phyloP scores from a whole-genome alignment of 257 asterid genomes.

The Linaria vulgaris region DNA sequence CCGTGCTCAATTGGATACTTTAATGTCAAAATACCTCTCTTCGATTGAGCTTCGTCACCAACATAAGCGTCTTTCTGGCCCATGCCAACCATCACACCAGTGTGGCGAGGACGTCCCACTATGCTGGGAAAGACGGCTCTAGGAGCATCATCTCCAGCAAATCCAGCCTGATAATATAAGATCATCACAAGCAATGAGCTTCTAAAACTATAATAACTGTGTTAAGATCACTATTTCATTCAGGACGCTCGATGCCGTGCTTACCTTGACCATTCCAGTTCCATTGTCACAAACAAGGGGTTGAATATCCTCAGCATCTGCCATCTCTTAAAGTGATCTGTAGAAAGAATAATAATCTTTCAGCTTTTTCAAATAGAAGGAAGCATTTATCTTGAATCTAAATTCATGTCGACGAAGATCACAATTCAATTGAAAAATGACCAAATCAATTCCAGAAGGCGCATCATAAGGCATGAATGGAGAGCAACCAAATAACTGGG shows the following conservation, averaged over 20 bases:
- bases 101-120: slow-evolving; percentile 63
- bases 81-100: slow-evolving; percentile 80
- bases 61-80: slow-evolving; percentile 87
- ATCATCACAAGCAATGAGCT: slow-evolving; percentile 11
- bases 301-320: slow-evolving; percentile 51
- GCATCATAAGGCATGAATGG: no score
- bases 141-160: slow-evolving; percentile 70
- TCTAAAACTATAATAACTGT: not conserved
- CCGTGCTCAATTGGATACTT: slow-evolving; percentile 91
- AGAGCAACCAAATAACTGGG: no score
- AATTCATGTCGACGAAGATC: slow-evolving; percentile 14
- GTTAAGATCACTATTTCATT: not conserved
- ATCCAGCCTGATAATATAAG: slow-evolving; percentile 45
- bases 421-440: not conserved
- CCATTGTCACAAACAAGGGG: slow-evolving; percentile 64
- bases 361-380: not conserved
- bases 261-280: slow-evolving; percentile 63
- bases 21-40: slow-evolving; percentile 80
- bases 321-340: slow-evolving; percentile 39
- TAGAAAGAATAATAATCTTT: slow-evolving; percentile 13
- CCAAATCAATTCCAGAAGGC: no score
- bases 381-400: not conserved
- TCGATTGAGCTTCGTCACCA: slow-evolving; percentile 86
- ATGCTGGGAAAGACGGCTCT: slow-evolving; percentile 59
- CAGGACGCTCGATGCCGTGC: not conserved